Base-by-base conservation (phyloP, 352 stramenopile genomes). In the Phytophthora palmivora region DNA sequence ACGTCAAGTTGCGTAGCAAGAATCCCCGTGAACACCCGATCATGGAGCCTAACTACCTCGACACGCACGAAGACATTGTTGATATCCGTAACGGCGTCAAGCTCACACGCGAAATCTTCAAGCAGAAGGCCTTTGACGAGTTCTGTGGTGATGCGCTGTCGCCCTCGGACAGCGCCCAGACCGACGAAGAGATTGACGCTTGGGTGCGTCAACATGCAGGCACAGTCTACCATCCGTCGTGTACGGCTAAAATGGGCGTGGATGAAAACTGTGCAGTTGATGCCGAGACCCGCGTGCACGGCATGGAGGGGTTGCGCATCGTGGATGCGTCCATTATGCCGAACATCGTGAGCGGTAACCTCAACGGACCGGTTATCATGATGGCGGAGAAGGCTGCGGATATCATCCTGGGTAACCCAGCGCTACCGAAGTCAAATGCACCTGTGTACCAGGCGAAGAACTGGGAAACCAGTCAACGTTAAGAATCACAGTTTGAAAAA, bases 271-370 rank as follows among this genome's bases (percentile, higher is more conserved):
- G 80, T 21, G 93, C 97, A 26, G 88, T 98, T 16, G 89, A 98
- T 55, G 56, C 88, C 15, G 37, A 77, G 39, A 88, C 95, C 11
- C 74, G 75, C 11, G 90, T 98, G 9, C 79, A 92, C 44, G 92
- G 90, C 7, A 51, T 97, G 22, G 75, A 96, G 14, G 77, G 81
- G 24, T 70, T 98, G 8, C 84, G 89, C 18, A 71, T 98, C n/a
- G 90, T 93, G 8, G 94, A 98, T 50, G 94, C 94, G 14, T 96
- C 84, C 30, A 90, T 97, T 59, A 97, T 98, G 78, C 93, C 93
- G 24, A 93, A 88, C 68, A 97, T 98, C 47, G 75, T 96, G 43
- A 97, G 90, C 45, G 94, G 94, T 22, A 98, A 98, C 63, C 79
- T 96, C 14, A 97, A 98, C 71, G 89, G 69, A 5, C 96, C 92